A percentile compares a stretch with the other conserved stretches of the same genome.
phyloP scores from a whole-genome alignment of 192 early-diverging fungal genomes.

The Coemansia sp. region DNA sequence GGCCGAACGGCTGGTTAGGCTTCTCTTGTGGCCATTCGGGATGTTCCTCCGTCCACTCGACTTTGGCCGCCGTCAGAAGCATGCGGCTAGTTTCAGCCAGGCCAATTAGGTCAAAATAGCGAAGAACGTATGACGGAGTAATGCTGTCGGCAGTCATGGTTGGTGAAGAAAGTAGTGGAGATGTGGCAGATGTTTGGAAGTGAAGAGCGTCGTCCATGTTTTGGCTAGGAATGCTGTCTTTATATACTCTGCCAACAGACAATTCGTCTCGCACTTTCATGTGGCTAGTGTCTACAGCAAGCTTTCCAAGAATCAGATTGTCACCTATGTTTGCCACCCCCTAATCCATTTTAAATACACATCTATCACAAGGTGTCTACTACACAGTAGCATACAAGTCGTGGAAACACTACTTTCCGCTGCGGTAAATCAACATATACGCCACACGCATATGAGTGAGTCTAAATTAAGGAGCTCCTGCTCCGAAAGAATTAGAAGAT shows the following conservation, averaged over 20 bases:
- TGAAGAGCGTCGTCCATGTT: neutral
- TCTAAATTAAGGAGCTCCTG: neutral
- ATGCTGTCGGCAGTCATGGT: neutral
- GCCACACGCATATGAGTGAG: neutral
- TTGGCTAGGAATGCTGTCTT: neutral
- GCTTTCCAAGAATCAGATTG: neutral
- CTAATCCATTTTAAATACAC: neutral
- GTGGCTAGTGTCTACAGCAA: neutral
- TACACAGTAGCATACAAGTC: neutral
- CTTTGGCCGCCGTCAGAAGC: constrained; percentile 50
- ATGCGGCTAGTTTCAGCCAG: constrained; percentile 31
- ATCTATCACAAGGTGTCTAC: neutral
- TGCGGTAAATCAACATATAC: neutral
- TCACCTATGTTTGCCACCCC: neutral
- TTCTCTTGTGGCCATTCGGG: constrained; percentile 60
- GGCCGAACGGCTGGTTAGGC: constrained; percentile 56
- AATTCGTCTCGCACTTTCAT: neutral
- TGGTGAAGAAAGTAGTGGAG: neutral
- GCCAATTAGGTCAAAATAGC: constrained; percentile 40
- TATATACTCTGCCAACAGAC: neutral
- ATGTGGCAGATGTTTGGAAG: neutral
- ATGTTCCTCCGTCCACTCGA: constrained; percentile 45
- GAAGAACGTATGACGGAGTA: constrained; percentile 27
- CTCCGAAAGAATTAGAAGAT: neutral
- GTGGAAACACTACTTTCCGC: neutral